Evolutionary conservation across 768 basidiomycete species (phyloP).

Genomic region (Agaricus blazei): DNA sequence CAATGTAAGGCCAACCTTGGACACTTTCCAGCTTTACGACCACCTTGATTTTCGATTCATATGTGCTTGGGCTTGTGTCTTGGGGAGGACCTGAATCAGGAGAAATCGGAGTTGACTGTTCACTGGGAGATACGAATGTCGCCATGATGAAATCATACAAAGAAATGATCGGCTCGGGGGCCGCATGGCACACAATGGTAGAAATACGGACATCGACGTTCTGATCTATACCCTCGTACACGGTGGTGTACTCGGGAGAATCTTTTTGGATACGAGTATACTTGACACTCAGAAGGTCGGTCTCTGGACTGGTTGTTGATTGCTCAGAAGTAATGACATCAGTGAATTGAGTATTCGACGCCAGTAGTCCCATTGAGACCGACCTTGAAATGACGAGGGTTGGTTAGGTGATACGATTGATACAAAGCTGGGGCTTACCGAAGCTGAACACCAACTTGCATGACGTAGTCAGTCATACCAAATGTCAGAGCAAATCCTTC

Average conservation of each 20-base stretch:
- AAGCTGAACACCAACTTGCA: constrained; percentile 81
- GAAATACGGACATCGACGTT: constrained; percentile 83
- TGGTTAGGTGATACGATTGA: neutral
- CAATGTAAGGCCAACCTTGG: constrained; percentile 45
- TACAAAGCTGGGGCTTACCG: constrained; percentile 36
- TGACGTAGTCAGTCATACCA: constrained; percentile 74
- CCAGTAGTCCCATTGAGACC: constrained; percentile 69
- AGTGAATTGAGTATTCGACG: constrained; percentile 46
- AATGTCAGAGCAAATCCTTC: constrained; percentile 75
- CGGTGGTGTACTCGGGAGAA: constrained; percentile 79
- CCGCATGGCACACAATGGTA: constrained; percentile 83
- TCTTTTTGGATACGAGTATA: constrained; percentile 78
- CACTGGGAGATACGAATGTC: constrained; percentile 68
- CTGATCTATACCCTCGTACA: constrained; percentile 85
- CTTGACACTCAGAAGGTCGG: constrained; percentile 71
- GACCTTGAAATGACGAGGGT: constrained; percentile 40
- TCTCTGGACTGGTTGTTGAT: constrained; percentile 32
- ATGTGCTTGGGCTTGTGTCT: neutral
- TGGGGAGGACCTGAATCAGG: neutral
- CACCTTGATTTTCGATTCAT: constrained; percentile 61
- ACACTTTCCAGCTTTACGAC: constrained; percentile 80
- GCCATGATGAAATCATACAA: constrained; percentile 98
- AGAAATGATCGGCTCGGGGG: constrained; percentile 85
- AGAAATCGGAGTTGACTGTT: neutral
- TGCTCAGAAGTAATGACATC: constrained; percentile 63